Conservation (phyloP, 2,329 filamentous ascomycete species). For the Claviceps sp. region DNA sequence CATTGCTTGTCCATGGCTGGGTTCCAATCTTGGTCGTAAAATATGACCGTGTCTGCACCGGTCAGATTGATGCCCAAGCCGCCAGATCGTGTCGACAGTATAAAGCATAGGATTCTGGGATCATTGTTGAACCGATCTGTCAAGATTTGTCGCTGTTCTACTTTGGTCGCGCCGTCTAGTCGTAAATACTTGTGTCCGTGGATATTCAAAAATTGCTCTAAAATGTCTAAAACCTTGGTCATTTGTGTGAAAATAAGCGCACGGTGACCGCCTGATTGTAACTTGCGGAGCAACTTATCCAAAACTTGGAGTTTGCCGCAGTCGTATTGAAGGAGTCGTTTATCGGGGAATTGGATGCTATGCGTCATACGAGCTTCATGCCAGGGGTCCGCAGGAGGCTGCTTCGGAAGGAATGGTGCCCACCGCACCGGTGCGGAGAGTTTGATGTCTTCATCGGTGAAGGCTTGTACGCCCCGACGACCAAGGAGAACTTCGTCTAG, state of each 20-base stretch:
- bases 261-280: conserved; percentile 83
- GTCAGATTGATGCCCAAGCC: conserved; percentile 94
- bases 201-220: conserved; percentile 96
- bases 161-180: conserved; percentile 89
- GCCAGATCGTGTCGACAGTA: conserved; percentile 85
- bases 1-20: conserved; percentile 99
- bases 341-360: conserved; percentile 94
- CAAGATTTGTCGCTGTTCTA: conserved; percentile 87
- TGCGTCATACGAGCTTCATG: conserved; percentile 86
- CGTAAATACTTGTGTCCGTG: conserved; percentile 95
- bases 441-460: conserved; percentile 43
- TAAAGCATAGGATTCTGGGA: conserved; percentile 83
- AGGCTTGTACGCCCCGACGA: conserved; percentile 39
- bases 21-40: conserved; percentile 99
- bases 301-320: conserved; percentile 91
- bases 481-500: conserved; percentile 56
- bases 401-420: conserved; percentile 43
- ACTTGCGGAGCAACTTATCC: conserved; percentile 68
- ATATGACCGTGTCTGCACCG: conserved; percentile 93
- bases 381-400: conserved; percentile 61
- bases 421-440: conserved; percentile 42
- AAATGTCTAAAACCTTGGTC: conserved; percentile 94
- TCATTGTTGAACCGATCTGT: conserved; percentile 97
- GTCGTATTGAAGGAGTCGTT: conserved; percentile 90
- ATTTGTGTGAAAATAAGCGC: conserved; percentile 98